A percentile compares a stretch with the other conserved stretches of the same genome.
phyloP scores from a whole-genome alignment of 2,329 filamentous ascomycete genomes.

The Dissoconium aciculare region DNA sequence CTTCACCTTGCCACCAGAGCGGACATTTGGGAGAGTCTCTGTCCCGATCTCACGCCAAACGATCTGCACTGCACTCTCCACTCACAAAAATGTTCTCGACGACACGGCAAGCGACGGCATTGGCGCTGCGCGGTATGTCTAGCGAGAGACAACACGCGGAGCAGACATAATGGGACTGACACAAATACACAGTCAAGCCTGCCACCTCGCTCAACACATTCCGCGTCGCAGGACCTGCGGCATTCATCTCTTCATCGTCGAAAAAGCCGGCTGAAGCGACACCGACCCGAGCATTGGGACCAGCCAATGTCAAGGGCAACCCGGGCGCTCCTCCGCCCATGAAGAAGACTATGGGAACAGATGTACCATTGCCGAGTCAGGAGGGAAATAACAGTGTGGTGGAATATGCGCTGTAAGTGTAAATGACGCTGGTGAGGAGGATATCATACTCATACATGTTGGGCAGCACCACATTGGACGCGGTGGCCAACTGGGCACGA shows the following conservation, averaged over 20 bases:
- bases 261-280: slow-evolving; percentile 44
- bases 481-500: slow-evolving; percentile 69
- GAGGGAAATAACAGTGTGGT: slow-evolving; percentile 64
- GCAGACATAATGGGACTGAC: slow-evolving; percentile 18
- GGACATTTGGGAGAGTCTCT: background rate
- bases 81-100: slow-evolving; percentile 34
- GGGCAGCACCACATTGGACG: slow-evolving; percentile 57
- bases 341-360: slow-evolving; percentile 34
- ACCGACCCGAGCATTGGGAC: slow-evolving; percentile 15
- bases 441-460: background rate
- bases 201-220: slow-evolving; percentile 47
- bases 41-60: slow-evolving; percentile 1
- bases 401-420: slow-evolving; percentile 71
- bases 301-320: slow-evolving; percentile 37
- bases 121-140: slow-evolving; percentile 40
- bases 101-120: slow-evolving; percentile 36
- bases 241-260: slow-evolving; percentile 50
- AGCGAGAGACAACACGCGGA: too few species aligned
- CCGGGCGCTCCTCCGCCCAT: slow-evolving; percentile 37
- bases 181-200: slow-evolving; percentile 44
- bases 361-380: slow-evolving; percentile 62
- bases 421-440: background rate
- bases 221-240: slow-evolving; percentile 39
- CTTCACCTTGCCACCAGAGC: slow-evolving; percentile 1
- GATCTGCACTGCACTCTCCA: slow-evolving; percentile 19